Percentiles rank a stretch among this genome's conserved stretches.
These are phyloP conservation scores for Fusarium temperatum DNA, from an alignment of 2,329 filamentous ascomycete genomes.

Conservation along the genomic window DNA sequence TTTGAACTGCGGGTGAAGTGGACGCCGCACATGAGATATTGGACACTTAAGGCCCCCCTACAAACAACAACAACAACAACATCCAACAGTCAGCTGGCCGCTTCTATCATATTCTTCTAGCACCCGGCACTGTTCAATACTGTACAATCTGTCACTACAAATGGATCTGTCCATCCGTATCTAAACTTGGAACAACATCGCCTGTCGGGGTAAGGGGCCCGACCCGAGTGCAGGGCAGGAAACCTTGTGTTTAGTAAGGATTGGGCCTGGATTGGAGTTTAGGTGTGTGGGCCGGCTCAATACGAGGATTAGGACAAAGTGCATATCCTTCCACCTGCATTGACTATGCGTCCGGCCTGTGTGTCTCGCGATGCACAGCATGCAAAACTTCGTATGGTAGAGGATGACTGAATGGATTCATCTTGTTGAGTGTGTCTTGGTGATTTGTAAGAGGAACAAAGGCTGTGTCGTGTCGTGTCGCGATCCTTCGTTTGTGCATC, in stretches of 20 bases:
- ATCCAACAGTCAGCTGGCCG: neutral
- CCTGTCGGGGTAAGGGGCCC: conserved; percentile 35
- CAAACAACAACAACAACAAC: neutral
- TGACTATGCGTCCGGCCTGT: conserved; percentile 26
- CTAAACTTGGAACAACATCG: conserved; percentile 38
- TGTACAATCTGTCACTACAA: conserved; percentile 27
- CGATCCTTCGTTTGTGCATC: neutral
- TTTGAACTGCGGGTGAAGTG: neutral
- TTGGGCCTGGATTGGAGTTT: conserved; percentile 26
- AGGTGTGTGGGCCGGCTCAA: conserved; percentile 29
- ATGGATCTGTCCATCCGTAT: conserved; percentile 24
- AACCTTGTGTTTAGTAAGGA: conserved; percentile 37
- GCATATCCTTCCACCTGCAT: conserved; percentile 2
- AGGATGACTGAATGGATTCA: neutral
- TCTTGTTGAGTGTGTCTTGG: neutral
- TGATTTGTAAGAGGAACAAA: neutral
- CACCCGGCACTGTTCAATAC: conserved; percentile 2
- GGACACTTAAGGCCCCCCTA: neutral
- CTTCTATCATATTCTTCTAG: neutral
- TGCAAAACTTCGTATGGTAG: neutral
- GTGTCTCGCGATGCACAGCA: conserved; percentile 9
- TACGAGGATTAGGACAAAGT: conserved; percentile 25
- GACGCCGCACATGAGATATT: neutral
- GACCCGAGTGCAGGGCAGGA: conserved; percentile 23
- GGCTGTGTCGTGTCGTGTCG: conserved; percentile 21